These are phyloP conservation scores for Quercus tomentella DNA, from an alignment of 331 rosid genomes.

Conservation along the genomic window DNA sequence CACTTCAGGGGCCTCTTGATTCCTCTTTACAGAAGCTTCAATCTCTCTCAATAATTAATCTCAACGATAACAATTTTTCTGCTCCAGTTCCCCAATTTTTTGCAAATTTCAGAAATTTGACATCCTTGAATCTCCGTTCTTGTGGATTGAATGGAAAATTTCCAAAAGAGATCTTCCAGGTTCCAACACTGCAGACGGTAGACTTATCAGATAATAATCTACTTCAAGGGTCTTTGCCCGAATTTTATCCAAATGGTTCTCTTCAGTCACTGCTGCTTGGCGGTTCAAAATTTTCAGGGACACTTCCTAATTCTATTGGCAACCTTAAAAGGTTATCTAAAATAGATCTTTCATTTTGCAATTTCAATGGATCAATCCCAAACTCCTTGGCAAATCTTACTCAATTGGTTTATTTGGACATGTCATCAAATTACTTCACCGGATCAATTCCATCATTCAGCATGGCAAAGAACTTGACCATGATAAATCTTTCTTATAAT, in stretches of 20 bases:
- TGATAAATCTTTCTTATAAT: not conserved
- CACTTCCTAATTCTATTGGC: no score
- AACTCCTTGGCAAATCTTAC: no score
- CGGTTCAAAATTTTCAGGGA: not conserved
- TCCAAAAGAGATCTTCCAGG: conserved; percentile 35
- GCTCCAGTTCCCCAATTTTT: conserved; percentile 34
- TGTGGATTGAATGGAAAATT: conserved; percentile 30
- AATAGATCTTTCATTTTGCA: not conserved
- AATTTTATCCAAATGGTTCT: not conserved
- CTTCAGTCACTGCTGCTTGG: not conserved
- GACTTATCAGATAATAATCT: not conserved
- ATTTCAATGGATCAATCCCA: no score
- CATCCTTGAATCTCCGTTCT: not conserved
- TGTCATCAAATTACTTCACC: not conserved
- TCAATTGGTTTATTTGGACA: no score
- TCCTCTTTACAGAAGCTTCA: conserved; percentile 14
- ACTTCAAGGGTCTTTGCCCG: not conserved
- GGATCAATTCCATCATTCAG: not conserved
- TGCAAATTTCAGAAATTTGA: conserved; percentile 26
- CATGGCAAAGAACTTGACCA: not conserved
- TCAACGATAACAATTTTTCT: conserved; percentile 15
- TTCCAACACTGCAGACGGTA: conserved; percentile 1
- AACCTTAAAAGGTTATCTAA: not conserved
- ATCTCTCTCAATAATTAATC: conserved; percentile 21
- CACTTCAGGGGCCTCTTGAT: conserved; percentile 37